These are phyloP conservation scores for Raffaelea ambrosiae DNA, from an alignment of 2,329 filamentous ascomycete species.

Conservation along the genomic window DNA sequence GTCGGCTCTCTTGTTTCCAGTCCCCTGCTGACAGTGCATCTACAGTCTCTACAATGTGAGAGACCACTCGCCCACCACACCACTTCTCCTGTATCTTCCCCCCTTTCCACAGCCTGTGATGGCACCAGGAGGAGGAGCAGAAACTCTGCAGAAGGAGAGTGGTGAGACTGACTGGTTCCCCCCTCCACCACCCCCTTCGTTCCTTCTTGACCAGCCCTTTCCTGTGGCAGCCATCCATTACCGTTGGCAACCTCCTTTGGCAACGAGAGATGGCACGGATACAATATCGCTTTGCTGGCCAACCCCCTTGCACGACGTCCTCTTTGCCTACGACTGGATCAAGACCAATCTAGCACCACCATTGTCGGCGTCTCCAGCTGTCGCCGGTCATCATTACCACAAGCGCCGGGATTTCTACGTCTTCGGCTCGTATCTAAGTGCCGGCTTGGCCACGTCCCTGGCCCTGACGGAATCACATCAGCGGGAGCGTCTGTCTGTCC, in stretches of 20 bases:
- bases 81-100: conserved; percentile 49
- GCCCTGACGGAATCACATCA: conserved; percentile 46
- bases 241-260: conserved; percentile 35
- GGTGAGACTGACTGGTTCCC: conserved; percentile 3
- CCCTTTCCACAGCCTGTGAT: conserved; percentile 27
- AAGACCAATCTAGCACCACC: conserved; percentile 31
- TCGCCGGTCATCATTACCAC: conserved; percentile 3
- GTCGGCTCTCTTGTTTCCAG: conserved; percentile 12
- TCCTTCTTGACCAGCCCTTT: conserved; percentile 28
- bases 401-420: conserved; percentile 35
- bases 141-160: too few species aligned
- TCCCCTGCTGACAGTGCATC: too few species aligned
- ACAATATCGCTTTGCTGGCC: conserved; percentile 37
- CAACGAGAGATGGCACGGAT: not conserved
- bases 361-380: not conserved
- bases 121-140: too few species aligned
- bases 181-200: conserved; percentile 23
- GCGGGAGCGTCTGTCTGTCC: conserved; percentile 35
- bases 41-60: conserved; percentile 41
- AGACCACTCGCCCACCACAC: conserved; percentile 25
- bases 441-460: conserved; percentile 46
- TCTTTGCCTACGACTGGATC: conserved; percentile 47
- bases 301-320: conserved; percentile 46
- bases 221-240: conserved; percentile 51
- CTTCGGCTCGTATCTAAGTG: conserved; percentile 51